phyloP scores from a whole-genome alignment of 129 eudicot species.

The Flaveria trinervia region DNA sequence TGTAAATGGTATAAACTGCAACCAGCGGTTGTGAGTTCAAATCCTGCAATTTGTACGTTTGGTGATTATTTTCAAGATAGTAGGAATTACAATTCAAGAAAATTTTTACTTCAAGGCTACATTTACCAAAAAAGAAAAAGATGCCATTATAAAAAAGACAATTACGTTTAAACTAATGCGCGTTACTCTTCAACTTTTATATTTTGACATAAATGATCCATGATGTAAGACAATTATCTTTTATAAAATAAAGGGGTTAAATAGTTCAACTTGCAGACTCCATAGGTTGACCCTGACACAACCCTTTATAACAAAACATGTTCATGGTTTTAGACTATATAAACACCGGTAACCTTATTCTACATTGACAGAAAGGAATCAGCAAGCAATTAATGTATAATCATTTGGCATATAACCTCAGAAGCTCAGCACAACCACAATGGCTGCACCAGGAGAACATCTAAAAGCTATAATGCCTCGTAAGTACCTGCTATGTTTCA shows the following conservation, averaged over 20 bases:
- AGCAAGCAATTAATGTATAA: constrained; percentile 27
- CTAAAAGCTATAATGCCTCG: constrained; percentile 23
- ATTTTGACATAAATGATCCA: not conserved
- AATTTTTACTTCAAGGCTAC: not conserved
- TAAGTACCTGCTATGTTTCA: constrained; percentile 51
- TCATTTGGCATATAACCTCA: constrained; percentile 28
- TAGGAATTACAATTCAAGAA: no score
- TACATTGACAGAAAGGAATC: constrained; percentile 34
- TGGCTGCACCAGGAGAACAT: constrained; percentile 46
- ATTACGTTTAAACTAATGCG: not conserved
- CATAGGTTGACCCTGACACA: not conserved
- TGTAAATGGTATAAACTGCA: no score
- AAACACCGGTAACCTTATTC: not conserved
- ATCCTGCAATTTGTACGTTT: no score
- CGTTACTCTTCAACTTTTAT: not conserved
- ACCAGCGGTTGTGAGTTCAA: no score
- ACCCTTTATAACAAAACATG: not conserved
- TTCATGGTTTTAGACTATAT: no score
- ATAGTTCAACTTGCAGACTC: not conserved
- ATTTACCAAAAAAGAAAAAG: not conserved
- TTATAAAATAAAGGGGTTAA: not conserved
- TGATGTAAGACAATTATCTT: not conserved
- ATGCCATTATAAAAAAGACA: not conserved
- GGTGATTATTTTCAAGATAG: no score
- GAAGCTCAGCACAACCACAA: constrained; percentile 45